Percentiles rank a stretch among this genome's conserved stretches.
phyloP scores from a whole-genome alignment of 192 early-diverging fungal genomes.

The Coemansia pectinata region DNA sequence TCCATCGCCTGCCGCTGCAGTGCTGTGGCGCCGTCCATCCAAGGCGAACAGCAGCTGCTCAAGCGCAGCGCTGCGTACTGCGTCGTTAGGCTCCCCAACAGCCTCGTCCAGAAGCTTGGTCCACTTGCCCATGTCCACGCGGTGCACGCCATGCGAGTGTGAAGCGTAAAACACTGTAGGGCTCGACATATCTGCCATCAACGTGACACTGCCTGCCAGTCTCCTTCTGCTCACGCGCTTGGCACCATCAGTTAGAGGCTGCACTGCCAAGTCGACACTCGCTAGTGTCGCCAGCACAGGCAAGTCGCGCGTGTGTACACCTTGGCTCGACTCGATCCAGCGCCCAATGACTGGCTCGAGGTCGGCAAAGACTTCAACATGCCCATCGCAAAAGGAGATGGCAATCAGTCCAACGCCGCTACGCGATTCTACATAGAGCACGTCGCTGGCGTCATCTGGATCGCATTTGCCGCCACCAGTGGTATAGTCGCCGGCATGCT shows the following conservation, averaged over 20 bases:
- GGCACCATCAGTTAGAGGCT: conserved; percentile 14
- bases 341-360: conserved; percentile 56
- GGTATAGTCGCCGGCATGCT: background rate
- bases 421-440: conserved; percentile 41
- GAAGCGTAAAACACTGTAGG: conserved; percentile 66
- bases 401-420: conserved; percentile 57
- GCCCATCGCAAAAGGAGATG: conserved; percentile 62
- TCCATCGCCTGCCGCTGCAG: background rate
- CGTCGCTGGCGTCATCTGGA: conserved; percentile 45
- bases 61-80: conserved; percentile 21
- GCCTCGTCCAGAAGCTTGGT: conserved; percentile 31
- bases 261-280: conserved; percentile 54
- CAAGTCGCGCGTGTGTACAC: conserved; percentile 20
- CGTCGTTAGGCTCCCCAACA: conserved; percentile 27
- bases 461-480: conserved; percentile 10
- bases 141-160: conserved; percentile 70
- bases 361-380: conserved; percentile 64
- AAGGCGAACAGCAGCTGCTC: conserved; percentile 26
- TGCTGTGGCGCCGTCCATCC: conserved; percentile 16
- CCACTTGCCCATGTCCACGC: conserved; percentile 63
- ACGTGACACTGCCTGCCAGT: conserved; percentile 41
- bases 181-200: conserved; percentile 64
- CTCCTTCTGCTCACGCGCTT: background rate
- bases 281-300: conserved; percentile 61
- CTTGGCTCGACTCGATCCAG: conserved; percentile 26